phyloP scores from a whole-genome alignment of 1,284 basidiomycete genomes.

The Schizopora paradoxa region DNA sequence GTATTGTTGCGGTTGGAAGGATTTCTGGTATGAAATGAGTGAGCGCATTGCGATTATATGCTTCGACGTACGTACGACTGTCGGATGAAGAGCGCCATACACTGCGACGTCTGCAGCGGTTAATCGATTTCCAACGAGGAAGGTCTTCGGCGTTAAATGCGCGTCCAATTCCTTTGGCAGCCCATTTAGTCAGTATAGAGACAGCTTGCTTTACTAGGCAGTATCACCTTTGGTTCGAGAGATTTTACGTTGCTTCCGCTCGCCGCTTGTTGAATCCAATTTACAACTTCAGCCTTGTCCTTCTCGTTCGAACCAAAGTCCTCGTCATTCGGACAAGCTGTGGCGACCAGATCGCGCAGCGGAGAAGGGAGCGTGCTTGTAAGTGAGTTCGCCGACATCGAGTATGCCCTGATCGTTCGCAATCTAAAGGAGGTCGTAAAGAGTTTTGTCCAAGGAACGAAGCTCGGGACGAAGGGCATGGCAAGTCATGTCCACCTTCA shows the following conservation, averaged over 20 bases:
- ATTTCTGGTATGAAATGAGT: conserved; percentile 43
- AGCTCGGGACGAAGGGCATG: neutral
- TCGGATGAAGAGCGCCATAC: conserved; percentile 77
- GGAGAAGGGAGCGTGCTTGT: conserved; percentile 47
- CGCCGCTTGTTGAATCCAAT: conserved; percentile 66
- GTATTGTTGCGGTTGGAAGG: conserved; percentile 61
- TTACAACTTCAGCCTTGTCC: conserved; percentile 56
- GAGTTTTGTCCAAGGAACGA: neutral
- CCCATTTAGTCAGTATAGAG: conserved; percentile 11
- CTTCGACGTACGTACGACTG: conserved; percentile 55
- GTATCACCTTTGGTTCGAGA: conserved; percentile 43
- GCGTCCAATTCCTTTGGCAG: conserved; percentile 62
- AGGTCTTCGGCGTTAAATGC: conserved; percentile 73
- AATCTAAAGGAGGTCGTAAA: conserved; percentile 2
- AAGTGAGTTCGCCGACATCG: conserved; percentile 55
- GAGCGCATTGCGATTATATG: conserved; percentile 12
- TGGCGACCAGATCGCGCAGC: conserved; percentile 53
- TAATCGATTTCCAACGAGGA: conserved; percentile 73
- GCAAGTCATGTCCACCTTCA: neutral
- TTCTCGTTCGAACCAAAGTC: conserved; percentile 53
- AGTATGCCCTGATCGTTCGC: conserved; percentile 22
- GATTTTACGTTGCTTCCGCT: conserved; percentile 45
- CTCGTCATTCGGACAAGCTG: conserved; percentile 38
- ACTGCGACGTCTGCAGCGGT: conserved; percentile 85
- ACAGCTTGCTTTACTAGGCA: conserved; percentile 4